A percentile compares a stretch with the other conserved stretches of the same genome.
phyloP scores from a whole-genome alignment of 805 yeast genomes.

The Zygotorulaspora danielsina region DNA sequence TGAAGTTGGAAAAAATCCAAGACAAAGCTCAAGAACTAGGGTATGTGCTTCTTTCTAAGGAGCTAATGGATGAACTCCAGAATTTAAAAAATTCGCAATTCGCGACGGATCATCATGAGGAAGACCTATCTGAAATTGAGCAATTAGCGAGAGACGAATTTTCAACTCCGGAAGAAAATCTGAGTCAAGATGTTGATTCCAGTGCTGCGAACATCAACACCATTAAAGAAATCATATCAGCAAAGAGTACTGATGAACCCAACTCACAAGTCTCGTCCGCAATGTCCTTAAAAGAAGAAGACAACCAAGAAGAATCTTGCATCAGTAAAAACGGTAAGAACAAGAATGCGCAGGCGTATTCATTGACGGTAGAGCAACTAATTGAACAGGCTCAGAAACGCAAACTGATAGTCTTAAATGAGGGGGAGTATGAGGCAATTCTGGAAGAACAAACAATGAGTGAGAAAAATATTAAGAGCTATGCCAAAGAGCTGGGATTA shows the following conservation, averaged over 20 bases:
- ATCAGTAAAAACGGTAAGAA: too few relatives aligned
- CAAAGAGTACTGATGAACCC: too few relatives aligned
- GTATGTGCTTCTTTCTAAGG: conserved; percentile 15
- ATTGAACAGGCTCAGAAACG: conserved; percentile 28
- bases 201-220: not conserved
- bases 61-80: conserved; percentile 13
- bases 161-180: not conserved
- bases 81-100: not conserved
- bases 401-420: conserved; percentile 25
- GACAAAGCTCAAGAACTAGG: conserved; percentile 21
- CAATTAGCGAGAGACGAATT: not conserved
- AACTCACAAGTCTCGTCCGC: too few relatives aligned
- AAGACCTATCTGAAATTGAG: not conserved
- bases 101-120: not conserved
- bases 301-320: too few relatives aligned
- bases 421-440: conserved; percentile 26
- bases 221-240: too few relatives aligned
- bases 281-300: too few relatives aligned
- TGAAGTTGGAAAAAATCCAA: conserved; percentile 17
- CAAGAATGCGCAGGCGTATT: too few relatives aligned
- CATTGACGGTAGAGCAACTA: conserved; percentile 23
- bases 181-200: not conserved
- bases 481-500: conserved; percentile 16
- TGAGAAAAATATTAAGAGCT: conserved; percentile 11
- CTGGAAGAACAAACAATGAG: conserved; percentile 12